Evolutionary conservation across 805 yeast genomes (phyloP).

Genomic region (Candida chauliodis): DNA sequence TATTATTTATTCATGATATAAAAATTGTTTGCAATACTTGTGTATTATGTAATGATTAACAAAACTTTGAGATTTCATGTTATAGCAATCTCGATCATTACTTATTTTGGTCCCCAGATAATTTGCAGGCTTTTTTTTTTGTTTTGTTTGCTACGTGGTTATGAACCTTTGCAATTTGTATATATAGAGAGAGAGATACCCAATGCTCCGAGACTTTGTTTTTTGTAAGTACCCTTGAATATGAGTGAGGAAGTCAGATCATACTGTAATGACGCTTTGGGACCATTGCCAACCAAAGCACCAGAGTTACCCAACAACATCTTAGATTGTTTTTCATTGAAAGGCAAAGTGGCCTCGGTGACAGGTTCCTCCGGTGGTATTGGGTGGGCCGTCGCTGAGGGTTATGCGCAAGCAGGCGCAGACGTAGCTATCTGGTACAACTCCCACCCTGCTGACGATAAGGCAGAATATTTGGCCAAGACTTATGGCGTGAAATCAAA

Average conservation of each 20-base stretch:
- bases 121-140: too few species aligned
- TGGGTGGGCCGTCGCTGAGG: conserved; percentile 34
- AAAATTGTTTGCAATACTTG: too few species aligned
- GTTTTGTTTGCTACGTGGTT: too few species aligned
- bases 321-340: conserved; percentile 27
- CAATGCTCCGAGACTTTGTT: too few species aligned
- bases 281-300: conserved; percentile 48
- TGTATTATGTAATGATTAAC: too few species aligned
- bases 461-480: conserved; percentile 25
- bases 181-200: too few species aligned
- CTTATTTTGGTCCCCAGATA: too few species aligned
- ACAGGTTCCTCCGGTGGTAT: conserved; percentile 40
- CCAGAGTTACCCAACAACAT: conserved; percentile 53
- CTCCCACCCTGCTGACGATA: conserved; percentile 39
- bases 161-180: too few species aligned
- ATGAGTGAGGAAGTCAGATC: conserved; percentile 16
- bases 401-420: conserved; percentile 36
- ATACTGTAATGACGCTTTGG: conserved; percentile 24
- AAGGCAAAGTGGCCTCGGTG: conserved; percentile 30
- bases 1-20: conserved; percentile 3
- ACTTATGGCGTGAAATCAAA: conserved; percentile 58
- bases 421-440: conserved; percentile 42
- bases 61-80: too few species aligned
- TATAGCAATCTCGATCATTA: too few species aligned
- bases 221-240: too few species aligned